Percentiles rank a stretch among this genome's conserved stretches.
phyloP scores from a whole-genome alignment of 2,329 filamentous ascomycete species.

The Berkeleyomyces rouxiae region DNA sequence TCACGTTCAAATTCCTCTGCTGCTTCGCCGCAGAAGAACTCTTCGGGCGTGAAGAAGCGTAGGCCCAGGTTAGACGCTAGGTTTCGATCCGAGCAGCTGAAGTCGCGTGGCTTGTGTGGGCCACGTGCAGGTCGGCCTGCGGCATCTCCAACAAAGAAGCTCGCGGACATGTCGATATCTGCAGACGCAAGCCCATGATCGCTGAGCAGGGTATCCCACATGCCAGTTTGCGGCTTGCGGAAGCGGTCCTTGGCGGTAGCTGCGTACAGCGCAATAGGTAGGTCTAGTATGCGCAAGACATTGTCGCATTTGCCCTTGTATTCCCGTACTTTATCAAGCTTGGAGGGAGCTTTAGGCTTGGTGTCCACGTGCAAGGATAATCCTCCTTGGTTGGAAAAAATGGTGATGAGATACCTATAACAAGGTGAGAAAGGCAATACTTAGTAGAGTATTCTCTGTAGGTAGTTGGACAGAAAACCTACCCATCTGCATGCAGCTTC shows the following conservation, averaged over 20 bases:
- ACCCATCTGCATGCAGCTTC: slow-evolving; percentile 55
- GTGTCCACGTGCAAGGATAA: slow-evolving; percentile 56
- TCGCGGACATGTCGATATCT: slow-evolving; percentile 50
- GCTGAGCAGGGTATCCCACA: slow-evolving; percentile 55
- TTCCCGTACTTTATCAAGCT: slow-evolving; percentile 51
- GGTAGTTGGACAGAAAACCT: slow-evolving; percentile 15
- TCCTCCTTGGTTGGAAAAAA: slow-evolving; percentile 81
- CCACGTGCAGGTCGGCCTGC: slow-evolving; percentile 36
- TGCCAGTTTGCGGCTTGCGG: slow-evolving; percentile 73
- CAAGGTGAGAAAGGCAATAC: not conserved
- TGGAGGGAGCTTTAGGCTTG: slow-evolving; percentile 43
- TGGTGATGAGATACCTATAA: slow-evolving; percentile 51
- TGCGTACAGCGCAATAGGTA: slow-evolving; percentile 70
- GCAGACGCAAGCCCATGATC: slow-evolving; percentile 42
- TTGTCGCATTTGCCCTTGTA: slow-evolving; percentile 68
- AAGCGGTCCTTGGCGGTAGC: slow-evolving; percentile 69
- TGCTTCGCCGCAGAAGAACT: slow-evolving; percentile 62
- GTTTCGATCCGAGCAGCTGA: slow-evolving; percentile 54
- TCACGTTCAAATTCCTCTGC: slow-evolving; percentile 48
- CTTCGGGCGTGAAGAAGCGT: slow-evolving; percentile 70
- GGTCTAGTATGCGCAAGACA: slow-evolving; percentile 52
- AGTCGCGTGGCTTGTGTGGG: slow-evolving; percentile 32
- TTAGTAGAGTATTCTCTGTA: not conserved
- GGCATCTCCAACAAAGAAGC: slow-evolving; percentile 84
- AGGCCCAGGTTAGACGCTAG: slow-evolving; percentile 76